Evolutionary conservation across 306 rosid species (phyloP), one percentile per base, ranked within the genome.

Genomic region (Sicyos edulis): DNA sequence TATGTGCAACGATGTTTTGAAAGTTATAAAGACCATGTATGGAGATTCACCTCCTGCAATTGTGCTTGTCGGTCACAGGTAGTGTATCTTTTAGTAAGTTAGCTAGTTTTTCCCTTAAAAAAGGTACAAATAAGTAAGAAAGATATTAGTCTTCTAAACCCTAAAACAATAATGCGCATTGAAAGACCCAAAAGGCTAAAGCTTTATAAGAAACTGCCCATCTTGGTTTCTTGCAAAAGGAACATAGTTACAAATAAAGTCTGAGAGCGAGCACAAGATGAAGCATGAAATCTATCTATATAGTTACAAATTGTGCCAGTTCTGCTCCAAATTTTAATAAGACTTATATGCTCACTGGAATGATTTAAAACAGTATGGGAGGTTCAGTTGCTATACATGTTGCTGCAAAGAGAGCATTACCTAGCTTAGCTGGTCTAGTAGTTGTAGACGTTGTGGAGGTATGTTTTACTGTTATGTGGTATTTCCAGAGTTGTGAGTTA

Each of bases 381-480:
- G 98, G 98, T 65, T 88, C 98, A 22, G 85, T 93, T 42, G 98
- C 96, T 80, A 96, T 91, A 77, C 99, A 93, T 79, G 85, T 91
- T 80, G 95, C 97, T 69, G 95, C 92, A 21, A 85, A 78, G 77
- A 91, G 78, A 76, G 80, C 78, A 52, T 61, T 91, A 51, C 71
- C 95, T 75, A 88, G 83, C 82, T 80, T 91, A 82, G 96, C 96
- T 80, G 99, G 99, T 72, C 81, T 93, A 76, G 81, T 93, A n/a
- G 89, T 93, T 72, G 93, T 93, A 80, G 99, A 93, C 80, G 99
- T 93, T 81, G 99, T 91, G 76, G 99, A 93, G 99, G 99, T 93
- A 49, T 72, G 83, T 73, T 72, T 63, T 53, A 42, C 71, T 34
- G 72, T 47, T 75, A 60, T 59, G 55, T 57, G 26, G 79, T 22